Conservation (phyloP, 2,329 filamentous ascomycete genomes). For the Gaeumannomyces tritici region DNA sequence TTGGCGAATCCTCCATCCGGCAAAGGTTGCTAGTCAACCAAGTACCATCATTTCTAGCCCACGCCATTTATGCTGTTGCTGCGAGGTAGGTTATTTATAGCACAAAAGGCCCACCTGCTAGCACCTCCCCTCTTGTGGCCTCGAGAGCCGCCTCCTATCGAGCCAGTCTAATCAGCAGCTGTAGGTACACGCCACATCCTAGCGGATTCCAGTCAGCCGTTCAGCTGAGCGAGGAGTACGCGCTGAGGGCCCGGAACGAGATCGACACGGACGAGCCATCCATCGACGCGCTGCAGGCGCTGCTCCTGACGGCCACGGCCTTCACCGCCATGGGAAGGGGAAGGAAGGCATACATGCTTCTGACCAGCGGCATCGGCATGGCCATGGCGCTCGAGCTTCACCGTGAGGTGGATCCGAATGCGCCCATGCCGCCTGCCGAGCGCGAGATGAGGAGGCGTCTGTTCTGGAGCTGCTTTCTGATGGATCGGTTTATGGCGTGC, state of each 20-base stretch:
- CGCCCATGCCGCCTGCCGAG: constrained; percentile 55
- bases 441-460: constrained; percentile 69
- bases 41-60: constrained; percentile 43
- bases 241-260: constrained; percentile 55
- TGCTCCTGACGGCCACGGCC: constrained; percentile 65
- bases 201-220: constrained; percentile 59
- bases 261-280: constrained; percentile 75
- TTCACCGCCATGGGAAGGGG: constrained; percentile 71
- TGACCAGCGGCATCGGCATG: constrained; percentile 74
- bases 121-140: neutral
- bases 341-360: constrained; percentile 79
- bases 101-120: neutral
- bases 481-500: constrained; percentile 75
- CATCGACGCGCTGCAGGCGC: constrained; percentile 65
- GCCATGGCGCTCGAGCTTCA: constrained; percentile 73
- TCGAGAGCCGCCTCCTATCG: neutral
- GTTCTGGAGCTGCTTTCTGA: constrained; percentile 83
- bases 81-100: constrained; percentile 39
- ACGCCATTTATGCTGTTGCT: constrained; percentile 52
- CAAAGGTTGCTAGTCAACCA: constrained; percentile 63
- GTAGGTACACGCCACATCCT: constrained; percentile 59
- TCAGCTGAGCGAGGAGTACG: constrained; percentile 62
- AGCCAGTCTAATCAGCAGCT: constrained; percentile 11
- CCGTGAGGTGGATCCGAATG: constrained; percentile 58
- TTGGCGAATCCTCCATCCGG: constrained; percentile 67